Evolutionary conservation across 768 basidiomycete species (phyloP), one percentile per base, ranked within the genome.

Genomic region (Gloeophyllum trabeum): DNA sequence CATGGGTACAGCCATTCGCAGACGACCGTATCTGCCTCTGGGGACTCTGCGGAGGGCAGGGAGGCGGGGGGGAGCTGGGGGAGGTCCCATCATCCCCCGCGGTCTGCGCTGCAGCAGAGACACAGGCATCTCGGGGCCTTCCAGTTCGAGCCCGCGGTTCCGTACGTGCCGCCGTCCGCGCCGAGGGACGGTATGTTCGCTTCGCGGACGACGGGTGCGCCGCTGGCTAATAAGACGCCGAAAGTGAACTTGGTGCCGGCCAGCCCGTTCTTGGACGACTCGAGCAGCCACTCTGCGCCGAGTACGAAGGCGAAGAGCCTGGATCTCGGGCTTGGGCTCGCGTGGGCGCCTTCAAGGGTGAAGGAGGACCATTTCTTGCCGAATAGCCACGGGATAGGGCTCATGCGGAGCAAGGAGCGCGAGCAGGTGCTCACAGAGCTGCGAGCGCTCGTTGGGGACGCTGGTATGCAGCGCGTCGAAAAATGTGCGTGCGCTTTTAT

Each of bases 341-440:
- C 79, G 12, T 85, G 83, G 83, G 83, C 82, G 3, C 79, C 83
- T 18, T 68, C 70, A 24, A 78, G 65, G 47, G 66, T 86, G 46
- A 69, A 71, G 39, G 80, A 83, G 54, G 76, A 79, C 30, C 73
- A 76, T n/a, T 57, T 86, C 24, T 56, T 81, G 46, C 45, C 46
- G 23, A 51, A 41, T n/a, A 44, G 44, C 10, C 41, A 40, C 1
- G 48, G 39, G 16, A 24, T 25, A 35, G 41, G 52, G 14, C 39
- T 51, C 6, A 43, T 40, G 18, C 43, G 54, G 18, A 39, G 55
- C 35, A 55, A 55, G 55, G 43, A 48, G 34, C 46, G 46, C 3
- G 51, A 44, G 4, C 32, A 18, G 24, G 48, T 39, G 24, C 28
- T 32, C 28, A 32, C 10, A 16, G 28, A 32, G 10, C 10, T 32